Evolutionary conservation across 2,329 filamentous ascomycete species (phyloP).

Genomic region (Myriangium duriaei): DNA sequence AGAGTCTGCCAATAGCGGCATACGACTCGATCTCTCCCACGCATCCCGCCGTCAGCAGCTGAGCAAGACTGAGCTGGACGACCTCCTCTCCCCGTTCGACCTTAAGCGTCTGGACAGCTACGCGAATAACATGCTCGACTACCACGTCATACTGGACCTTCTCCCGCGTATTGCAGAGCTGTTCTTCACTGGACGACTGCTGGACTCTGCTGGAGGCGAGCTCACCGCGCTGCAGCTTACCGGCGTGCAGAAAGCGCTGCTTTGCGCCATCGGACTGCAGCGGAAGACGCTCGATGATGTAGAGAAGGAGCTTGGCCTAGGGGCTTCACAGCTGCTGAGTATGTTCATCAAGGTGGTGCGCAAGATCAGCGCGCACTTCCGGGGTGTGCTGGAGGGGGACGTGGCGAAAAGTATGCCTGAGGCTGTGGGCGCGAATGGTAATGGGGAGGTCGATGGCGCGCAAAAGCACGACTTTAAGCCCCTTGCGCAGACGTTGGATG

Average conservation of each 20-base stretch:
- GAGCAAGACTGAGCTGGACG: conserved; percentile 64
- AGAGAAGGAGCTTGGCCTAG: conserved; percentile 64
- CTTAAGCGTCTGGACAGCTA: conserved; percentile 91
- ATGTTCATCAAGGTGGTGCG: conserved; percentile 96
- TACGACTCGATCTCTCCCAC: conserved; percentile 43
- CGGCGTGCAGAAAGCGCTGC: conserved; percentile 72
- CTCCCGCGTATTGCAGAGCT: conserved; percentile 69
- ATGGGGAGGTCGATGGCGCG: conserved; percentile 48
- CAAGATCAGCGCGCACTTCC: conserved; percentile 73
- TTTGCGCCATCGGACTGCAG: conserved; percentile 85
- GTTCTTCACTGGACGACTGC: conserved; percentile 70
- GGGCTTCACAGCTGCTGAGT: conserved; percentile 68
- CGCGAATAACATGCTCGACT: conserved; percentile 92
- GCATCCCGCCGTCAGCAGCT: conserved; percentile 44
- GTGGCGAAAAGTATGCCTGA: conserved; percentile 36
- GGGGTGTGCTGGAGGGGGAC: conserved; percentile 59
- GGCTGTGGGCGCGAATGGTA: conserved; percentile 40
- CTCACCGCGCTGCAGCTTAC: conserved; percentile 50
- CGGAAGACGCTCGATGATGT: conserved; percentile 73
- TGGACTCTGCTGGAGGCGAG: conserved; percentile 23
- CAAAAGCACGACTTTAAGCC: conserved; percentile 48
- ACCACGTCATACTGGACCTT: conserved; percentile 92
- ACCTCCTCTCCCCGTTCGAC: conserved; percentile 75
- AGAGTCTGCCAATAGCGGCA: conserved; percentile 65
- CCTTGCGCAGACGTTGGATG: conserved; percentile 57